Base-by-base conservation (phyloP, 495 filamentous ascomycete species). In the Penicillium mononematosum region DNA sequence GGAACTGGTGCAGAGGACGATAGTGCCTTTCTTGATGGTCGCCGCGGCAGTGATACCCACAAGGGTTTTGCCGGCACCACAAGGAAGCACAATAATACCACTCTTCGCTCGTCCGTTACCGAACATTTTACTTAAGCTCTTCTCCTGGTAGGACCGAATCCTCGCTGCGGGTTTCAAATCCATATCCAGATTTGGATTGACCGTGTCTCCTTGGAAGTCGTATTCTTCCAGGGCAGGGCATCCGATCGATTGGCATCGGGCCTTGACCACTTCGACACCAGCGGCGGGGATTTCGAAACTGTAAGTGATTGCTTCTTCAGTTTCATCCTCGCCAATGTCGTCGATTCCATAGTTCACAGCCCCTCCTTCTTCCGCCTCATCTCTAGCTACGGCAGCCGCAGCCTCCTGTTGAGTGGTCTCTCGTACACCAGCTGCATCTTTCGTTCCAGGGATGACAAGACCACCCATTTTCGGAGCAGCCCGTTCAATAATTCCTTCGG, bases 111-210 rank as follows among this genome's bases (percentile, higher is more conserved):
- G 84, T 53, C 92, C 92, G 67, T 99, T 99, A 64, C 94, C 92
- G 65, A 99, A 99, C 95, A 99, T 98, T 71, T 99, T 98, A 74
- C 88, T 92, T 29, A 99, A 79, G 61, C 90, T 93, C 75, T 96
- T 93, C 74, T 99, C 94, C 72, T 99, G 95, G 64, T 98, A 98
- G 32, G 58, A 67, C 50, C 70, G 68, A 45, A 71, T 71, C n/a
- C 64, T 52, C 5, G 66, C 66, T 9, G 66, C 61, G 1, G 66
- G 60, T 83, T 86, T 66, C 91, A 86, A 64, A 96, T 96, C 64
- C 89, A 99, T 98, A 50, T 97, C 90, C 2, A 98, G 77, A 45
- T 88, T 95, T 0, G 92, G 82, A 65, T 98, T 99, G 55, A 85
- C 78, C 32, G 88, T 82, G 68, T 99, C 95, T 60, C 93, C 93